Evolutionary conservation across 2,329 filamentous ascomycete genomes (phyloP).

Genomic region (Ceratocystis albifundus): DNA sequence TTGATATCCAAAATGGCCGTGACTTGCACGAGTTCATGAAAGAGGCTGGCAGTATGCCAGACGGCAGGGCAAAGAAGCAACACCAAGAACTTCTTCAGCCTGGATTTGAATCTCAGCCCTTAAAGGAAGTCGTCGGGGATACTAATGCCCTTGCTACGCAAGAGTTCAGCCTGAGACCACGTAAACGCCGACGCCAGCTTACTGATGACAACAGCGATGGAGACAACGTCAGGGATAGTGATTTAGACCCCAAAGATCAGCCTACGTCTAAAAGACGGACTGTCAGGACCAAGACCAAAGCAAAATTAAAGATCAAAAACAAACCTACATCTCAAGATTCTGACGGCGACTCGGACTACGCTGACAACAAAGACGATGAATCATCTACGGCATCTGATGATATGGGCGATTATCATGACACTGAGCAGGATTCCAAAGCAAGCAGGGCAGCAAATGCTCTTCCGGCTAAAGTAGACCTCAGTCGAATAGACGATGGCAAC

Average conservation of each 20-base stretch:
- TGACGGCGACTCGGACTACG: slow-evolving; percentile 8
- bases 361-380: slow-evolving; percentile 8
- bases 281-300: background rate
- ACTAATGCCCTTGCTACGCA: slow-evolving; percentile 6
- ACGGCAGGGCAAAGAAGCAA: slow-evolving; percentile 43
- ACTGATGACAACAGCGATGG: background rate
- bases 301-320: slow-evolving; percentile 8
- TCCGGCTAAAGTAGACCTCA: slow-evolving; percentile 36
- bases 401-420: slow-evolving; percentile 22
- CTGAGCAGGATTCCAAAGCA: slow-evolving; percentile 16
- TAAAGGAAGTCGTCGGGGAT: slow-evolving; percentile 13
- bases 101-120: slow-evolving; percentile 49
- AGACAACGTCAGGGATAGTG: slow-evolving; percentile 26
- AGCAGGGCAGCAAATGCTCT: slow-evolving; percentile 19
- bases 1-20: slow-evolving; percentile 57
- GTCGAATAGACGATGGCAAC: slow-evolving; percentile 73
- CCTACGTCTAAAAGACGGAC: slow-evolving; percentile 29
- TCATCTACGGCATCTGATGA: slow-evolving; percentile 11
- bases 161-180: slow-evolving; percentile 17
- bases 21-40: slow-evolving; percentile 55
- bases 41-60: slow-evolving; percentile 31
- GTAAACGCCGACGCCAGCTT: slow-evolving; percentile 17
- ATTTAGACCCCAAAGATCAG: slow-evolving; percentile 34
- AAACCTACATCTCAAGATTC: background rate
- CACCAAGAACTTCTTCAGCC: slow-evolving; percentile 64